A percentile compares a stretch with the other conserved stretches of the same genome.
These are phyloP conservation scores for Gossypium davidsonii DNA, from an alignment of 441 rosid genomes.

Conservation along the genomic window DNA sequence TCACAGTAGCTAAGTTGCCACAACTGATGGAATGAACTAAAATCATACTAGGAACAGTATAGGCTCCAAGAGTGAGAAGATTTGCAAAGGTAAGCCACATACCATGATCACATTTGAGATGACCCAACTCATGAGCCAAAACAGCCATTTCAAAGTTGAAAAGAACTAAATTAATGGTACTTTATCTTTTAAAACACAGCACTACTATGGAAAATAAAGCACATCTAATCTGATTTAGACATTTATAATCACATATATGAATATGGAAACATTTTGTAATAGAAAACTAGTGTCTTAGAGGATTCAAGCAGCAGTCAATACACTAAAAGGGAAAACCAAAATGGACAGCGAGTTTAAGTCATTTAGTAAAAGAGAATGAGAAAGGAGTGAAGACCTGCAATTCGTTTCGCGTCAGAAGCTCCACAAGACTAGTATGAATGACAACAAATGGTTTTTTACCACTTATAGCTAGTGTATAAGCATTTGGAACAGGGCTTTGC, in stretches of 20 bases:
- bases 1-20: neutral
- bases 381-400: constrained; percentile 56
- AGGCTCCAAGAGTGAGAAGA: constrained; percentile 82
- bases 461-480: constrained; percentile 78
- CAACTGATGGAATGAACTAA: constrained; percentile 4
- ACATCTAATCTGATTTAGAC: neutral
- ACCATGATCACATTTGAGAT: constrained; percentile 93
- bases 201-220: neutral
- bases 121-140: constrained; percentile 94
- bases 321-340: neutral
- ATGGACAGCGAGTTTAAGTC: constrained; percentile 9
- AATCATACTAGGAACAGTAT: constrained; percentile 73
- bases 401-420: constrained; percentile 74
- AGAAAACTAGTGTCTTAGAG: neutral
- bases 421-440: constrained; percentile 83
- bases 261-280: neutral
- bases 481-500: constrained; percentile 89
- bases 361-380: neutral
- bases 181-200: constrained; percentile 12
- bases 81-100: constrained; percentile 98
- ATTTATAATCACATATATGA: neutral
- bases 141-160: constrained; percentile 52
- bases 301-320: neutral
- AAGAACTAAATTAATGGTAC: constrained; percentile 17
- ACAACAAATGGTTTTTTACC: constrained; percentile 93